A percentile compares a stretch with the other conserved stretches of the same genome.
These are phyloP conservation scores for Nasturtium officinale DNA, from an alignment of 345 rosid species.

Conservation along the genomic window DNA sequence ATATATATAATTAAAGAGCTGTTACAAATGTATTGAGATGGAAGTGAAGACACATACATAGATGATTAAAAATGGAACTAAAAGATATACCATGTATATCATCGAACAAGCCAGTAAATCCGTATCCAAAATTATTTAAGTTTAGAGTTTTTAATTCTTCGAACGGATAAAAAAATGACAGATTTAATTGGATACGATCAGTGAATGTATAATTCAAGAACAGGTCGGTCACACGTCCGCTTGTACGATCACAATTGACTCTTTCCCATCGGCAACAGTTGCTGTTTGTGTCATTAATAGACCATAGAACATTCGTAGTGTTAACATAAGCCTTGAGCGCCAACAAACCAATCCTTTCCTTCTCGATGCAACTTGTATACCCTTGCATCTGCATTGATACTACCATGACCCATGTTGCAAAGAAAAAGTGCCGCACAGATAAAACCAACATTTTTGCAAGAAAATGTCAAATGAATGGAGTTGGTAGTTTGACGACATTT, in stretches of 20 bases:
- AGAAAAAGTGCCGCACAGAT: too few relatives aligned
- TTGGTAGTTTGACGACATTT: too few relatives aligned
- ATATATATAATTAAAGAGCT: too few relatives aligned
- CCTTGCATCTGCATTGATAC: background rate
- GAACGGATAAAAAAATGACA: slow-evolving; percentile 5
- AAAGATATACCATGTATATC: slow-evolving; percentile 9
- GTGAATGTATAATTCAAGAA: background rate
- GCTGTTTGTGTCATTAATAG: background rate
- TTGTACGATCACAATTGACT: background rate
- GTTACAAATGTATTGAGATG: background rate
- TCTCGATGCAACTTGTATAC: slow-evolving; percentile 11
- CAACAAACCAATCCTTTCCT: slow-evolving; percentile 11
- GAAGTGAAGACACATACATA: background rate
- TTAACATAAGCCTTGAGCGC: slow-evolving; percentile 14
- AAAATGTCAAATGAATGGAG: too few relatives aligned
- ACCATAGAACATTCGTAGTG: background rate
- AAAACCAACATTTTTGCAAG: too few relatives aligned
- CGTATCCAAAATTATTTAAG: background rate
- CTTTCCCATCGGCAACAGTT: slow-evolving; percentile 22
- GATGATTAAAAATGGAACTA: background rate
- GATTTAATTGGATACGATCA: background rate
- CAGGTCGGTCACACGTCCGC: background rate
- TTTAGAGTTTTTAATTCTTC: background rate
- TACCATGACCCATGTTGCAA: too few relatives aligned
- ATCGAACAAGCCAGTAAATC: slow-evolving; percentile 1